These are phyloP conservation scores for Immersiella caudata DNA, from an alignment of 495 filamentous ascomycete species.

Conservation along the genomic window DNA sequence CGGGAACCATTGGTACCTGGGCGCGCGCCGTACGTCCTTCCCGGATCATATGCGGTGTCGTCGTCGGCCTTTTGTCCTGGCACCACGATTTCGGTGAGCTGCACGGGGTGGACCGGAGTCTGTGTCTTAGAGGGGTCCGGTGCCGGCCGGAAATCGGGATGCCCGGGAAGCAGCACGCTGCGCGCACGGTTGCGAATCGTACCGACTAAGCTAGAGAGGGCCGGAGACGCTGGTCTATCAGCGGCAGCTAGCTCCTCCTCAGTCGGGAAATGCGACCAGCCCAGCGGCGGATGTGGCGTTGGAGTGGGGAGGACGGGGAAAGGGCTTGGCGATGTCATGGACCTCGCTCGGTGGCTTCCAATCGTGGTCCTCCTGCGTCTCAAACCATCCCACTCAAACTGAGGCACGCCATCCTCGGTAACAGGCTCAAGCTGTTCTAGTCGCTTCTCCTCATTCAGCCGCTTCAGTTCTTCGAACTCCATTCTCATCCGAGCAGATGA, in stretches of 20 bases:
- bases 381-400: slow-evolving; percentile 92
- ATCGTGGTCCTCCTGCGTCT: slow-evolving; percentile 77
- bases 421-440: slow-evolving; percentile 73
- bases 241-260: slow-evolving; percentile 60
- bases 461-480: slow-evolving; percentile 78
- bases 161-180: slow-evolving; percentile 52
- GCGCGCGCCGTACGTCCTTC: slow-evolving; percentile 25
- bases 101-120: slow-evolving; percentile 61
- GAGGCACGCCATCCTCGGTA: slow-evolving; percentile 58
- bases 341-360: slow-evolving; percentile 47
- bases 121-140: slow-evolving; percentile 36
- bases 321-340: slow-evolving; percentile 40
- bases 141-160: slow-evolving; percentile 40
- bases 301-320: slow-evolving; percentile 42
- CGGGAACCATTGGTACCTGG: slow-evolving; percentile 32
- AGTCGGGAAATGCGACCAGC: slow-evolving; percentile 83
- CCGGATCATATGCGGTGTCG: slow-evolving; percentile 45
- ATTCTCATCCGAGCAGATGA: slow-evolving; percentile 75
- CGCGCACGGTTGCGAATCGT: slow-evolving; percentile 60
- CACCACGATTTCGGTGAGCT: slow-evolving; percentile 62
- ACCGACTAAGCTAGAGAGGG: slow-evolving; percentile 61
- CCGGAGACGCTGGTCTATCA: slow-evolving; percentile 49
- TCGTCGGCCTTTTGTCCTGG: slow-evolving; percentile 50
- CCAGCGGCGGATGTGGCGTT: slow-evolving; percentile 76
- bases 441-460: slow-evolving; percentile 75